Evolutionary conservation across 1,284 basidiomycete genomes (phyloP).

Genomic region (Leccinum cinnamomeum): DNA sequence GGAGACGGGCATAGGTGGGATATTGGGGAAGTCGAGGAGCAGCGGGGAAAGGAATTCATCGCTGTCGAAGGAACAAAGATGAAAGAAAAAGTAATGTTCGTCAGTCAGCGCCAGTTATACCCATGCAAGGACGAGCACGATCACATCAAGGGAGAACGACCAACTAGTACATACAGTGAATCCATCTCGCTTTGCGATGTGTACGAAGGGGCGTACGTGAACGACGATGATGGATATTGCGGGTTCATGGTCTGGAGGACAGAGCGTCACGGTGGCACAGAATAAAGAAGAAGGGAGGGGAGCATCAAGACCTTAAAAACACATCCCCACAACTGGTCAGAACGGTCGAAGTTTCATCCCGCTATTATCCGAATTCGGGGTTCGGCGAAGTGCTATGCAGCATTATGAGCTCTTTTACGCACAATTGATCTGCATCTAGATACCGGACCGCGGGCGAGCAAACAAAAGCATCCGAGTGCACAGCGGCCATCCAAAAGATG

Average conservation of each 20-base stretch:
- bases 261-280: background rate
- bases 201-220: background rate
- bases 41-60: slow-evolving; percentile 22
- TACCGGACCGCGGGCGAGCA: slow-evolving; percentile 1
- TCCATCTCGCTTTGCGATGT: slow-evolving; percentile 1
- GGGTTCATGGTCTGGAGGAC: background rate
- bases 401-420: background rate
- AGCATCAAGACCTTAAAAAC: slow-evolving; percentile 12
- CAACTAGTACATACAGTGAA: slow-evolving; percentile 14
- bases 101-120: background rate
- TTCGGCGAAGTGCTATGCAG: slow-evolving; percentile 3
- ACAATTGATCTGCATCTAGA: background rate
- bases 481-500: background rate
- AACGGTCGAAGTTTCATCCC: slow-evolving; percentile 1
- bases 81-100: background rate
- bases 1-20: background rate
- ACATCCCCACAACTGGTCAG: background rate
- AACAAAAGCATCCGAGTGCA: background rate
- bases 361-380: slow-evolving; percentile 3
- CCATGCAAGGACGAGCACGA: background rate
- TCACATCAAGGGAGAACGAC: background rate
- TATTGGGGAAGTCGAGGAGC: background rate
- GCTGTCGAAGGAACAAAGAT: background rate
- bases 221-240: background rate
- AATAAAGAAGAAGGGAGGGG: background rate